Base-by-base conservation (phyloP, 768 basidiomycete genomes). In the Pisolithus marmoratus region DNA sequence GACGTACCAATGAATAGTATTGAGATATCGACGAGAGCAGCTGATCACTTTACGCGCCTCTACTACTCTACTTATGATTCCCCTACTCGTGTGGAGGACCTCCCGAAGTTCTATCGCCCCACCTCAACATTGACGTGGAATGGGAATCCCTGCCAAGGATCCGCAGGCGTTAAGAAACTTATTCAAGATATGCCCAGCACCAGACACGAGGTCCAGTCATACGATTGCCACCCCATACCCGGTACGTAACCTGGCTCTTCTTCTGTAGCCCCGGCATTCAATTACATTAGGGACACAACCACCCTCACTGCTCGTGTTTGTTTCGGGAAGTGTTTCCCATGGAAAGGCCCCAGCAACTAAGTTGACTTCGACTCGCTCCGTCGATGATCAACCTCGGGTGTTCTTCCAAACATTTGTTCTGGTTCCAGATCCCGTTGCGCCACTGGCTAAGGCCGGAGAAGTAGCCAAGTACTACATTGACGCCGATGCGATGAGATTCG, bases 341-440 rank as follows among this genome's bases (percentile, higher is more conserved):
- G 87, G 87, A 23, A 74, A 70, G 48, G 81, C 78, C 11, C 75
- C 81, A 31, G 63, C 72, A 20, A 80, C 78, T 23, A 87, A 87
- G 63, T 83, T 81, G 12, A 74, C 76, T 14, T 66, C 66, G 31
- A 48, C 67, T 36, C 77, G 78, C 60, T 77, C 74, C 19, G 71
- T 84, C 17, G 90, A 92, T 50, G 87, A 82, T 11, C 87, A 90
- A 37, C 84, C 90, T 8, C 81, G 90, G 37, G 87, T 91, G 46
- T 93, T 93, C 69, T 85, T 85, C 17, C 90, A 93, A 67, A 87
- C 89, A 6, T 93, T 93, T 62, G 81, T 93, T 73, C 82, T 93
- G 34, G 81, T 85, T 9, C 88, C 88, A 4, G 88, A 90, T 63
- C 73, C 87, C 3, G 75, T 73, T 40, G 81, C 84, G 27, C 75